A percentile compares a stretch with the other conserved stretches of the same genome.
phyloP scores from a whole-genome alignment of 495 filamentous ascomycete genomes.

The Penicillium silybi region DNA sequence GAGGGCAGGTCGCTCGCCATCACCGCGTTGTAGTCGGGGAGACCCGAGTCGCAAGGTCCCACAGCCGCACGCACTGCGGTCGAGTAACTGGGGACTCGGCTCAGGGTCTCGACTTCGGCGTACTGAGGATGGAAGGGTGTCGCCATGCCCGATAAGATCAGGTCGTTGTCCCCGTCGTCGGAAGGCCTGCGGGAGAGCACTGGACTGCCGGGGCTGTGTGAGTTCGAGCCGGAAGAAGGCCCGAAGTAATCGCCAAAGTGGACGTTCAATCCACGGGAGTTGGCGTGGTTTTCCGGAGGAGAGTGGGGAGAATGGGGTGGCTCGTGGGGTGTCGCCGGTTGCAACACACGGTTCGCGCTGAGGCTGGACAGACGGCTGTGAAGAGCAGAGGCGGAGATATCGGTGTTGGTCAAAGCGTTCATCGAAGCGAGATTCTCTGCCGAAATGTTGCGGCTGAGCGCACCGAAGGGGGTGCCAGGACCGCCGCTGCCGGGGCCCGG shows the following conservation, averaged over 20 bases:
- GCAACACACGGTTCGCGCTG: slow-evolving; percentile 27
- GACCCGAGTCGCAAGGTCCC: slow-evolving; percentile 41
- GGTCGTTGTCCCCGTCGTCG: slow-evolving; percentile 51
- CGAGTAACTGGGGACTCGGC: slow-evolving; percentile 74
- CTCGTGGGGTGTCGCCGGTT: slow-evolving; percentile 21
- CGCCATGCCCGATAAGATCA: slow-evolving; percentile 45
- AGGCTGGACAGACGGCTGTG: slow-evolving; percentile 61
- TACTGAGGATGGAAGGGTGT: slow-evolving; percentile 63
- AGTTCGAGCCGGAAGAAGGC: slow-evolving; percentile 28
- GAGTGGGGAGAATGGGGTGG: slow-evolving; percentile 11
- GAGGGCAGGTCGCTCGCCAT: slow-evolving; percentile 31
- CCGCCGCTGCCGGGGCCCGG: slow-evolving; percentile 62
- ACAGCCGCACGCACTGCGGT: slow-evolving; percentile 65
- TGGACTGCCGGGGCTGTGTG: slow-evolving; percentile 36
- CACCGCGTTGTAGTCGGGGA: slow-evolving; percentile 53
- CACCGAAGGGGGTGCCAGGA: slow-evolving; percentile 71
- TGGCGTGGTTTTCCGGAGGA: slow-evolving; percentile 21
- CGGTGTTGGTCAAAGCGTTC: slow-evolving; percentile 52
- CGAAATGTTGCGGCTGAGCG: slow-evolving; percentile 72
- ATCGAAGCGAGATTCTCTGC: slow-evolving; percentile 69
- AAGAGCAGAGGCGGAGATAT: slow-evolving; percentile 52
- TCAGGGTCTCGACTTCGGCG: slow-evolving; percentile 58
- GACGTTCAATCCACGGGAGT: slow-evolving; percentile 24
- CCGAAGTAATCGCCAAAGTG: slow-evolving; percentile 34
- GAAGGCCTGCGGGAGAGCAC: slow-evolving; percentile 56